These are phyloP conservation scores for Gamsiella multidivaricata DNA, from an alignment of 192 early-diverging fungal genomes.

Conservation along the genomic window DNA sequence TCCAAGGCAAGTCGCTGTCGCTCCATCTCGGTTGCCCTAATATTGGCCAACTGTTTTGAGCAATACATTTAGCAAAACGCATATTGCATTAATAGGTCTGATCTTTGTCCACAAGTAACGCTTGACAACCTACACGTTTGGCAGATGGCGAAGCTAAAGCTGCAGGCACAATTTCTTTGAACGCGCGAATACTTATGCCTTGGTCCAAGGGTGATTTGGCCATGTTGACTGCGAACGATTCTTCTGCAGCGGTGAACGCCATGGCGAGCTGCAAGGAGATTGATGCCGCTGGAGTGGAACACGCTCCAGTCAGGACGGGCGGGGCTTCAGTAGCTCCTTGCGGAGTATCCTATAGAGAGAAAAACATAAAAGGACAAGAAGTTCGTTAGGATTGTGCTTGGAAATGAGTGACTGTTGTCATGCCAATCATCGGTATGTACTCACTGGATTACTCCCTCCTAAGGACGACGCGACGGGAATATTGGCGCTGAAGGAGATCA, in stretches of 20 bases:
- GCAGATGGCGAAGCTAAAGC: conserved; percentile 2
- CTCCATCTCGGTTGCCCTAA: neutral
- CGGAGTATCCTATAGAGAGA: conserved; percentile 12
- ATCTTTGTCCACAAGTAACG: neutral
- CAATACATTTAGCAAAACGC: too few species aligned
- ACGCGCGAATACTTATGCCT: neutral
- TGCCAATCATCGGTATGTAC: neutral
- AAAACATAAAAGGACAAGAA: conserved; percentile 4
- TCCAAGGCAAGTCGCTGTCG: neutral
- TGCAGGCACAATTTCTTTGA: neutral
- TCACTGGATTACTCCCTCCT: neutral
- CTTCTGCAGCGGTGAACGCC: conserved; percentile 5
- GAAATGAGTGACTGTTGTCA: neutral
- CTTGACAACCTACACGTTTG: conserved; percentile 4
- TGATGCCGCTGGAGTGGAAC: conserved; percentile 6
- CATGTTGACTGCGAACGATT: too few species aligned
- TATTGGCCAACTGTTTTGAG: neutral
- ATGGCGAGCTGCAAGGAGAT: neutral
- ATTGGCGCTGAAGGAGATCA: neutral
- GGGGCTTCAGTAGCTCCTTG: neutral
- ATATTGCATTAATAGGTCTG: conserved; percentile 2
- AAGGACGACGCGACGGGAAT: neutral
- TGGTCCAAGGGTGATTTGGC: neutral
- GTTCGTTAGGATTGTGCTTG: conserved; percentile 6
- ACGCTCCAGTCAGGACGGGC: neutral